Evolutionary conservation across 2,329 filamentous ascomycete genomes (phyloP).

Genomic region (Chrysosporium keratinophilum): DNA sequence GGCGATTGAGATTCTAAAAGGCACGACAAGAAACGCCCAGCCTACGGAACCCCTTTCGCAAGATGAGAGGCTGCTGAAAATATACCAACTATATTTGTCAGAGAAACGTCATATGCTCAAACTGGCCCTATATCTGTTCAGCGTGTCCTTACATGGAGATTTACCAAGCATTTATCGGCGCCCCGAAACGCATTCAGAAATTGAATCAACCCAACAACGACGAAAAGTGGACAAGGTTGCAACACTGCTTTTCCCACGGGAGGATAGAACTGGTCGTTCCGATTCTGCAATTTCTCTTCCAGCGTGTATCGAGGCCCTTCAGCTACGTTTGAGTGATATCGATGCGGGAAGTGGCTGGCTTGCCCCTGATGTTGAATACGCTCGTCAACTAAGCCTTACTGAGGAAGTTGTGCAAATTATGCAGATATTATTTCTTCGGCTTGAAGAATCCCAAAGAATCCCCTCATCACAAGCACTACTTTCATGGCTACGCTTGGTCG

Average conservation of each 20-base stretch:
- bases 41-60: conserved; percentile 49
- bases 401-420: conserved; percentile 64
- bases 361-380: conserved; percentile 45
- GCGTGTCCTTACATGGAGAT: conserved; percentile 24
- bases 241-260: conserved; percentile 24
- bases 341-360: conserved; percentile 38
- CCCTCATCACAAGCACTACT: conserved; percentile 50
- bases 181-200: conserved; percentile 8
- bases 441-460: conserved; percentile 51
- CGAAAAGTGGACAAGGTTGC: conserved; percentile 24
- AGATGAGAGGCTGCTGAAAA: conserved; percentile 53
- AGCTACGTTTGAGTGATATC: conserved; percentile 27
- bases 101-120: conserved; percentile 61
- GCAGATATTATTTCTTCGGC: conserved; percentile 60
- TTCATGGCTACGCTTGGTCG: conserved; percentile 67
- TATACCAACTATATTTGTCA: conserved; percentile 60
- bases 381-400: conserved; percentile 54
- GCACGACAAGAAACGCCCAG: conserved; percentile 22
- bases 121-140: conserved; percentile 44
- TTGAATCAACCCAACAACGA: not conserved
- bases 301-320: conserved; percentile 29
- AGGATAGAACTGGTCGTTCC: conserved; percentile 20
- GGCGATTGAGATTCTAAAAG: conserved; percentile 28
- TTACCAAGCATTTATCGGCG: conserved; percentile 15
- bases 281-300: conserved; percentile 20